Base-by-base conservation (phyloP, 352 stramenopile species). In the Globisporangium spinosum region DNA sequence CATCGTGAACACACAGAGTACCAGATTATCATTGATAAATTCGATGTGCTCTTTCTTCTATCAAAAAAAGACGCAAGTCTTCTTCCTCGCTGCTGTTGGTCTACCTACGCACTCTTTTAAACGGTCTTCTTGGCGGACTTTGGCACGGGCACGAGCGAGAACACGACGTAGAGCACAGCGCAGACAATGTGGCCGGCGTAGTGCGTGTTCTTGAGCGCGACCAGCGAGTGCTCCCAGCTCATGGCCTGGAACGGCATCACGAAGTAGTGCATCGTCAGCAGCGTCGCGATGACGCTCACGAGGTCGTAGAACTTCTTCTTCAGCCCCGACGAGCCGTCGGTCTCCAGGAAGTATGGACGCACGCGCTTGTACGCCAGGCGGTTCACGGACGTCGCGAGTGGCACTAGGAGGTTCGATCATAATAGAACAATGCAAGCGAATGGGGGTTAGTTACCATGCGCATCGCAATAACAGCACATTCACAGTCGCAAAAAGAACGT, bases 171-270 rank as follows among this genome's bases (percentile, higher is more conserved):
- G 22, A 91, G 75, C 70, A 82, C 82, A 64, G 79, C 73, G 12
- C 77, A 80, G 56, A 75, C 73, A 57, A 93, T 89, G 72, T 93
- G 85, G 38, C 85, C 85, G 17, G 69, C 75, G 35, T 87, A 91
- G 72, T 93, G 77, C 65, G 78, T 85, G 72, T 90, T 89, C 73
- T 87, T 78, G 32, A 90, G 70, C 61, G 82, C 76, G 53, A 73
- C 69, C 29, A 91, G 57, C 66, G 85, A 90, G 69, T 91, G 58
- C 62, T 89, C 81, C 78, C 77, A 86, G 67, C 79, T 90, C 78
- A 91, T 89, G 23, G 76, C 73, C 73, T 85, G 79, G 71, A 92
- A 91, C 47, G 82, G 78, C 71, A 92, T 85, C 20, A 87, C 84
- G 40, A 89, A 84, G 73, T 89, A 90, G 71, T 90, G 77, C 73